Evolutionary conservation across 225 moss, liverwort and hornwort genomes (phyloP), one percentile per base, ranked within the genome.

Genomic region (Bryum argenteum): DNA sequence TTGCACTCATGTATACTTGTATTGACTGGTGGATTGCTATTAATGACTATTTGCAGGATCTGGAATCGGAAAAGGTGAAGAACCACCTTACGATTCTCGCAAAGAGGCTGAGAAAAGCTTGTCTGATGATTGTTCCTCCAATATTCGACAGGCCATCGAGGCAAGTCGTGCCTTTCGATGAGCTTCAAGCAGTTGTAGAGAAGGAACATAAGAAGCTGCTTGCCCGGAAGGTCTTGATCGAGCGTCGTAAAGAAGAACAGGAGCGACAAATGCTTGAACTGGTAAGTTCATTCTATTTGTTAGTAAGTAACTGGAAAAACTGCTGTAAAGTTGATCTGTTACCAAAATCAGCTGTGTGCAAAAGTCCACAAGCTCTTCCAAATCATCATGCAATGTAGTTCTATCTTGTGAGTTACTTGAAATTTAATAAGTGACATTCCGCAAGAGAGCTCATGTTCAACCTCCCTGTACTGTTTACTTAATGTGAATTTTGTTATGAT

Each of bases 241-340:
- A 98, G 81, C 89, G 94, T 63, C 90, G 98, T 7, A 98, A 98
- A 82, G 98, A 98, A 84, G 98, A 98, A 59, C 98, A 98, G 67
- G 98, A 98, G 75, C 88, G 94, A 1, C 98, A 98, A 62, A 91
- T 98, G 98, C 91, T 98, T 22, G 98, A 98, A 78, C 91, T 98
- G 94, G 96, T 91, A 72, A 14, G 69, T 69, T 39, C 48, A 2
- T 38, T 39, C 7, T 0, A 17, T 59, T 54, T 3, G 19, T 40
- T 13, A 4, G 7, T 54, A 8, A 15, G 19, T 26, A 39, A 5
- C 14, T 60, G 10, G 54, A 12, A 40, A 20, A 16, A 8, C 8
- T 60, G 18, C 0, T 18, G 1, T 16, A 0, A 1, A 20, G 18
- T 60, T 0, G 14, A 10, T 51, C 22, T 16, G 33, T 37, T 2